Percentiles rank a stretch among this genome's conserved stretches.
Evolutionary conservation across 179 eudicot species (phyloP).

Genomic region (Carnegiea gigantea): DNA sequence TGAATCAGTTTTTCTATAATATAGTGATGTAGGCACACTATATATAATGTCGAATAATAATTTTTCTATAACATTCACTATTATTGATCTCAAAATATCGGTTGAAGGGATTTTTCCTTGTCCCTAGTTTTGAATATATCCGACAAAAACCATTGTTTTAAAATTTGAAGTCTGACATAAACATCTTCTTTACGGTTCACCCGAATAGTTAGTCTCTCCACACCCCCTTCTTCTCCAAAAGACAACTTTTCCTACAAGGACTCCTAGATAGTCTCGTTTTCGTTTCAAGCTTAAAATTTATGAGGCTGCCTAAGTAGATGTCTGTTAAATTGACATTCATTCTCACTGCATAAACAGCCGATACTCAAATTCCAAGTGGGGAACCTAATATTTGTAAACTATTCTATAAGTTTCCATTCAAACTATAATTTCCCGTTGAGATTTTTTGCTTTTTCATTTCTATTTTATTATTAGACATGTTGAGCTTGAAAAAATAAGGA

Average conservation of each 20-base stretch:
- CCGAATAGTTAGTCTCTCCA: too few species aligned
- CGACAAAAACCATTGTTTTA: too few species aligned
- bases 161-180: too few species aligned
- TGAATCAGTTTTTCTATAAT: neutral
- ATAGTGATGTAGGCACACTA: neutral
- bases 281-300: neutral
- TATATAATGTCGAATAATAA: neutral
- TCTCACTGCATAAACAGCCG: neutral
- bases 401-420: conserved; percentile 16
- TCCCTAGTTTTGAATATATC: too few species aligned
- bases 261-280: neutral
- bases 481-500: conserved; percentile 32
- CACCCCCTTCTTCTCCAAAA: too few species aligned
- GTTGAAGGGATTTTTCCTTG: too few species aligned
- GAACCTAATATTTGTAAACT: neutral
- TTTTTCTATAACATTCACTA: neutral
- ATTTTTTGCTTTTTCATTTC: conserved; percentile 6
- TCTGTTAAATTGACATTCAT: conserved; percentile 1
- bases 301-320: neutral
- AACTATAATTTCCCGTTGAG: conserved; percentile 15
- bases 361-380: neutral
- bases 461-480: neutral
- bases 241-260: too few species aligned
- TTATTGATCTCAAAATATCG: neutral
- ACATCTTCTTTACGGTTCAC: too few species aligned